phyloP scores from a whole-genome alignment of 768 basidiomycete species.

The Rhizopogon vesiculosus region DNA sequence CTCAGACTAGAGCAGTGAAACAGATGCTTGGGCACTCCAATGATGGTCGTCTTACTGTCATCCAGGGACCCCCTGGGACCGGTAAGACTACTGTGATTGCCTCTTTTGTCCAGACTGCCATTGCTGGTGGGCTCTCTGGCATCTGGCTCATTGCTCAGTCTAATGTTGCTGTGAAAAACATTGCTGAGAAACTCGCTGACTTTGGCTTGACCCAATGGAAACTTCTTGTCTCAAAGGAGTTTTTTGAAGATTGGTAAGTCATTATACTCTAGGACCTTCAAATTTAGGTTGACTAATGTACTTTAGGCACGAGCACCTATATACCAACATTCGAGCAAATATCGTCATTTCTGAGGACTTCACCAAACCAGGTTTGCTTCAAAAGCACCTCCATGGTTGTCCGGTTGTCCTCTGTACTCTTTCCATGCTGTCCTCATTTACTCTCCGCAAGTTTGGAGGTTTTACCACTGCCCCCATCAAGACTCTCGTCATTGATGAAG shows the following conservation, averaged over 20 bases:
- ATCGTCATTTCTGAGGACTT: constrained; percentile 47
- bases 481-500: constrained; percentile 60
- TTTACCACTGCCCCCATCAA: constrained; percentile 33
- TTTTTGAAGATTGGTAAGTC: constrained; percentile 60
- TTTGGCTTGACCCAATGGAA: constrained; percentile 53
- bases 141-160: constrained; percentile 84
- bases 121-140: constrained; percentile 35
- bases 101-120: constrained; percentile 48
- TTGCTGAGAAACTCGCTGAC: constrained; percentile 71
- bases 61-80: constrained; percentile 58
- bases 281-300: constrained; percentile 3
- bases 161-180: constrained; percentile 87
- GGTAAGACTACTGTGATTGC: constrained; percentile 76
- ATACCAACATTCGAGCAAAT: constrained; percentile 41
- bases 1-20: constrained; percentile 32
- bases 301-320: constrained; percentile 78
- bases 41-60: constrained; percentile 29
- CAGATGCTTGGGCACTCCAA: constrained; percentile 34
- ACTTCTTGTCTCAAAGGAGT: constrained; percentile 68
- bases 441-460: constrained; percentile 11
- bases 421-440: constrained; percentile 59
- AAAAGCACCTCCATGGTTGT: constrained; percentile 32
- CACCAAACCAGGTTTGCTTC: constrained; percentile 12
- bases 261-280: not conserved
- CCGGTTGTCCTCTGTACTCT: constrained; percentile 73